Evolutionary conservation across 345 rosid genomes (phyloP), one percentile per base, ranked within the genome.

Genomic region (Bruguiera parviflora): DNA sequence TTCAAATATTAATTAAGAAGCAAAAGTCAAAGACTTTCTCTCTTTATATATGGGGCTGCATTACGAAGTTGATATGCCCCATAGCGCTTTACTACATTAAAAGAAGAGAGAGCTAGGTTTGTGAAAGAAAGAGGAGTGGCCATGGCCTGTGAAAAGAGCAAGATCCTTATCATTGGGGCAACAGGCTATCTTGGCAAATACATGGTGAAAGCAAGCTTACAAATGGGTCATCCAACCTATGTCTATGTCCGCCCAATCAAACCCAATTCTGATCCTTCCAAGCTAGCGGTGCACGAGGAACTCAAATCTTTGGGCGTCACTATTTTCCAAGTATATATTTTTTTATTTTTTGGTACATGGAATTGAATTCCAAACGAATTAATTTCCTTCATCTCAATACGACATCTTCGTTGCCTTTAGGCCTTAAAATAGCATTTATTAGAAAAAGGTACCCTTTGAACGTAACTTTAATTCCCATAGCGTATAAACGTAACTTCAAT

Each of bases 251-350:
- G 82, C 37, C 79, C 80, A 1, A 19, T 70, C 58, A 29, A 35
- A 2, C 35, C 73, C 22, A 1, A 58, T 5, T 3, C 63, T 6
- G 46, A 46, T 16, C 47, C 69, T 46, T 70, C 78, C 24, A 81
- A 70, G 73, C 76, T 60, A 27, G 33, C 61, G 22, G 55, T 73
- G 0, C 69, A 47, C 37, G 56, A 53, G 22, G 74, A 82, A 5
- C 76, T 78, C 29, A 65, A 71, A 63, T 74, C 79, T 52, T 27
- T 75, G 70, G 79, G 79, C 15, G 80, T 78, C 73, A 68, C 78
- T 7, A 21, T 76, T 5, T 43, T 82, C 39, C 82, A 76, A n/a
- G 82, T 75, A n/a, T n/a, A n/a, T n/a, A 7, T 8, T 3, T 8
- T 8, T 16, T 15, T 3, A n/a, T 8, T 8, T 18, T 20, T 27